Evolutionary conservation across 2,329 filamentous ascomycete species (phyloP).

Genomic region (Aspergillus vadensis): DNA sequence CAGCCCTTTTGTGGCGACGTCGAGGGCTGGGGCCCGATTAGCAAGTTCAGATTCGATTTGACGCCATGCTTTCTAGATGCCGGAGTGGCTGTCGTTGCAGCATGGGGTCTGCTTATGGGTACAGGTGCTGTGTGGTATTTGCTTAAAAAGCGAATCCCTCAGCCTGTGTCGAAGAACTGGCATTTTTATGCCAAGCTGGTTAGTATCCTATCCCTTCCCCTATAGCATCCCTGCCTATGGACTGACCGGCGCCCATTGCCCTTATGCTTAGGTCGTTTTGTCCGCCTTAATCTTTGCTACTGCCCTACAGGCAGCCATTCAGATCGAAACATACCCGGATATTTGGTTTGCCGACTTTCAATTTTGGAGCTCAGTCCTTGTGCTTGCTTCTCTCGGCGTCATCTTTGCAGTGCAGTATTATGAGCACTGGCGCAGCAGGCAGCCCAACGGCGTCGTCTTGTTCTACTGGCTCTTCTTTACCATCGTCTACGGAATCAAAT

Average conservation of each 20-base stretch:
- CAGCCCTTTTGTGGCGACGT: slow-evolving; percentile 83
- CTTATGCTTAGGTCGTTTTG: slow-evolving; percentile 58
- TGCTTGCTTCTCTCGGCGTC: slow-evolving; percentile 70
- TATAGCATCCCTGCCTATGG: neutral
- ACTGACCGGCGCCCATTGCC: slow-evolving; percentile 3
- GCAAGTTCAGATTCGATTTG: slow-evolving; percentile 84
- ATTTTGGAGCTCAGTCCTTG: slow-evolving; percentile 77
- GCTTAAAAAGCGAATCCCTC: slow-evolving; percentile 66
- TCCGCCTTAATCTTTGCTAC: slow-evolving; percentile 68
- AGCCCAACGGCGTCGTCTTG: slow-evolving; percentile 83
- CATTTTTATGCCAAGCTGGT: slow-evolving; percentile 94
- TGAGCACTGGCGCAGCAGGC: slow-evolving; percentile 79
- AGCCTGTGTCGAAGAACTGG: slow-evolving; percentile 76
- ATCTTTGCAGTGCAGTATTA: slow-evolving; percentile 81
- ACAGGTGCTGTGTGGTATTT: slow-evolving; percentile 78
- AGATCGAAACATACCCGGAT: slow-evolving; percentile 68
- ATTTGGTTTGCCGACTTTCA: slow-evolving; percentile 81
- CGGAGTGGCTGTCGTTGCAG: slow-evolving; percentile 76
- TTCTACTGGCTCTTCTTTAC: slow-evolving; percentile 91
- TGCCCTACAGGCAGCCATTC: slow-evolving; percentile 71
- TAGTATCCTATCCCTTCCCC: slow-evolving; percentile 32
- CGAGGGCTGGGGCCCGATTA: slow-evolving; percentile 95
- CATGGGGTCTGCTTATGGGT: slow-evolving; percentile 77
- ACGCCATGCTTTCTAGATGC: slow-evolving; percentile 97
- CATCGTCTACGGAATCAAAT: slow-evolving; percentile 75